Conservation (phyloP, 176 grass and related monocot genomes). For the Stipa capillata region DNA sequence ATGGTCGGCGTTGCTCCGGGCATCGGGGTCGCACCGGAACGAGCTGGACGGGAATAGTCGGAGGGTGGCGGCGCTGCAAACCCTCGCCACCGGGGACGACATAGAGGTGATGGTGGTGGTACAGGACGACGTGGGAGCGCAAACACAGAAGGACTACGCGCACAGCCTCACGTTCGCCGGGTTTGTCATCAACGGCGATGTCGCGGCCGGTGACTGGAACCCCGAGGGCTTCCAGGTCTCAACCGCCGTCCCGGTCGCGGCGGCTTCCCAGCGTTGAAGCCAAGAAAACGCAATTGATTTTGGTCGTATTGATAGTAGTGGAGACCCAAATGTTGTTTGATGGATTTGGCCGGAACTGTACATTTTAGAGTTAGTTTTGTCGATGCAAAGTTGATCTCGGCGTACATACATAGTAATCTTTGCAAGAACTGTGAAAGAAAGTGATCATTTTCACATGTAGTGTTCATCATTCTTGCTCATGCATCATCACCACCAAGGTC, state of each 20-base stretch:
- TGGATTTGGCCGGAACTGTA: constrained; percentile 6
- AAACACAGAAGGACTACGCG: constrained; percentile 34
- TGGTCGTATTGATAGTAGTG: neutral
- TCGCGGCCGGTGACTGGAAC: constrained; percentile 57
- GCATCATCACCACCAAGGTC: neutral
- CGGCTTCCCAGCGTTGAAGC: neutral
- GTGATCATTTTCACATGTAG: neutral
- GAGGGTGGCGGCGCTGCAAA: constrained; percentile 9
- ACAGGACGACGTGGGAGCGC: neutral
- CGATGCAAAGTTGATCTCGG: neutral
- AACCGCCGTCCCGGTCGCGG: neutral
- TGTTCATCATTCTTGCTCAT: neutral
- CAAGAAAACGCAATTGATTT: neutral
- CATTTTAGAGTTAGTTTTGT: constrained; percentile 17
- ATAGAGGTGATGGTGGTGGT: constrained; percentile 15
- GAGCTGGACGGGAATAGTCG: constrained; percentile 17
- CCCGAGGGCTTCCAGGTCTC: constrained; percentile 65
- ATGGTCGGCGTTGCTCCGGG: constrained; percentile 31
- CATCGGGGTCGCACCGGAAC: neutral
- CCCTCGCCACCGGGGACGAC: neutral
- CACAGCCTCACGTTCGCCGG: constrained; percentile 58
- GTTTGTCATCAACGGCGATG: constrained; percentile 64
- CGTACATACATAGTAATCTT: neutral
- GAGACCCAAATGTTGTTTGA: neutral
- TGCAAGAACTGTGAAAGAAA: neutral